These are phyloP conservation scores for Trichophyton mentagrophytes DNA, from an alignment of 2,329 filamentous ascomycete species.

Conservation along the genomic window DNA sequence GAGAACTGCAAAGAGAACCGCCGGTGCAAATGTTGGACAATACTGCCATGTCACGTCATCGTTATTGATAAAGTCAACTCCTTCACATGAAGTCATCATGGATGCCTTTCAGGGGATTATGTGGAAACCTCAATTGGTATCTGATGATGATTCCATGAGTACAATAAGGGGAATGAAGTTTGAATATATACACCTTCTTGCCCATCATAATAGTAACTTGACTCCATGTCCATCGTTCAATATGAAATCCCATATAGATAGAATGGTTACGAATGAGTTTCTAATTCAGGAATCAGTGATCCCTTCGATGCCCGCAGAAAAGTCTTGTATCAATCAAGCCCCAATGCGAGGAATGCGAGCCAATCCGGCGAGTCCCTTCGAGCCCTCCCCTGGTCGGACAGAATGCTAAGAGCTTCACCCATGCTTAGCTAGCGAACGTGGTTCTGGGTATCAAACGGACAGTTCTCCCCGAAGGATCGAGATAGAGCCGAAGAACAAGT, in stretches of 20 bases:
- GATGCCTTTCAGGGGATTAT: neutral
- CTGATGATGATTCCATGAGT: neutral
- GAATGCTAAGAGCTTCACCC: neutral
- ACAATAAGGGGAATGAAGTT: neutral
- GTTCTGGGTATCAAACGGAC: too few relatives aligned
- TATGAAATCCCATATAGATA: neutral
- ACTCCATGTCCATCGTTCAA: neutral
- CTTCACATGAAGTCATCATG: constrained; percentile 5
- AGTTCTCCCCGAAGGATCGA: neutral
- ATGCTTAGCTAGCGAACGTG: neutral
- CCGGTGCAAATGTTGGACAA: constrained; percentile 12
- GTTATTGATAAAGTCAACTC: constrained; percentile 7
- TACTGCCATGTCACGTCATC: constrained; percentile 12
- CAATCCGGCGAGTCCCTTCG: neutral
- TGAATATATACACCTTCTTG: neutral
- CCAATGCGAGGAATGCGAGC: neutral
- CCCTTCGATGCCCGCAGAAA: neutral
- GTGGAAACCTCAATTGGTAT: too few relatives aligned
- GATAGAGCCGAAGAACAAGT: neutral
- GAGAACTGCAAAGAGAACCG: constrained; percentile 10
- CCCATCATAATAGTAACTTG: neutral
- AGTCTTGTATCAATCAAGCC: neutral
- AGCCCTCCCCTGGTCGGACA: neutral
- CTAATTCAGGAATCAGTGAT: too few relatives aligned
- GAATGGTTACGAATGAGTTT: too few relatives aligned